Percentiles rank a stretch among this genome's conserved stretches.
Evolutionary conservation across 306 rosid species (phyloP).

Genomic region (Acacia crassicarpa): DNA sequence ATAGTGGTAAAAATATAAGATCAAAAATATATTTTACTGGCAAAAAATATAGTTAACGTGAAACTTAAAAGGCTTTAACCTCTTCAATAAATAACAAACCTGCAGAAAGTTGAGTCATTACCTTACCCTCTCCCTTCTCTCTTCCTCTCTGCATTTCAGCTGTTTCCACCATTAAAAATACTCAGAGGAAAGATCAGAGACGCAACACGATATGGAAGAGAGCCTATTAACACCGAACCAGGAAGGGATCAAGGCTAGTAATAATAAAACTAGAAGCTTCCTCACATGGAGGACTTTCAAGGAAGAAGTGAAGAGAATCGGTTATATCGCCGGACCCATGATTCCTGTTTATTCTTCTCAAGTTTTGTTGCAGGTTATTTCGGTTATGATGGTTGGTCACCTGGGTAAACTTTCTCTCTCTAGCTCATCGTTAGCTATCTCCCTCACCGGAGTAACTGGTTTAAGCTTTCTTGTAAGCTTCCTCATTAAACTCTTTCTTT

Average conservation of each 20-base stretch:
- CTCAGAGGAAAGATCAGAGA: not conserved
- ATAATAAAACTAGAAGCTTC: not conserved
- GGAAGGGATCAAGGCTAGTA: not conserved
- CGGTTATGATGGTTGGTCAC: constrained; percentile 50
- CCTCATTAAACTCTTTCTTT: not conserved
- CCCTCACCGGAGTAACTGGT: constrained; percentile 44
- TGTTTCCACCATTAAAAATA: not conserved
- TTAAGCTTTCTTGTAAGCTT: constrained; percentile 45
- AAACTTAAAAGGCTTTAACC: no score
- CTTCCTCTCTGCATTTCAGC: not conserved
- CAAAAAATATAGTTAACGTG: no score
- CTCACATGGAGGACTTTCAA: constrained; percentile 18
- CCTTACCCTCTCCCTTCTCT: not conserved
- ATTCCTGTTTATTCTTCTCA: constrained; percentile 38
- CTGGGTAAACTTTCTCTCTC: constrained; percentile 47
- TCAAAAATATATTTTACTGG: no score
- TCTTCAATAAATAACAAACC: no score
- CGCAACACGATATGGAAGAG: constrained; percentile 17
- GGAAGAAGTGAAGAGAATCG: constrained; percentile 39
- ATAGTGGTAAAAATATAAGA: no score
- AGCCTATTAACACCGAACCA: constrained; percentile 7
- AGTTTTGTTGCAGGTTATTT: constrained; percentile 33
- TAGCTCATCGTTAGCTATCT: constrained; percentile 42
- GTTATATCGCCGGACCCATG: constrained; percentile 41
- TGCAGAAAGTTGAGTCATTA: not conserved